phyloP scores from a whole-genome alignment of 306 rosid species.

The Dalbergia cultrata region DNA sequence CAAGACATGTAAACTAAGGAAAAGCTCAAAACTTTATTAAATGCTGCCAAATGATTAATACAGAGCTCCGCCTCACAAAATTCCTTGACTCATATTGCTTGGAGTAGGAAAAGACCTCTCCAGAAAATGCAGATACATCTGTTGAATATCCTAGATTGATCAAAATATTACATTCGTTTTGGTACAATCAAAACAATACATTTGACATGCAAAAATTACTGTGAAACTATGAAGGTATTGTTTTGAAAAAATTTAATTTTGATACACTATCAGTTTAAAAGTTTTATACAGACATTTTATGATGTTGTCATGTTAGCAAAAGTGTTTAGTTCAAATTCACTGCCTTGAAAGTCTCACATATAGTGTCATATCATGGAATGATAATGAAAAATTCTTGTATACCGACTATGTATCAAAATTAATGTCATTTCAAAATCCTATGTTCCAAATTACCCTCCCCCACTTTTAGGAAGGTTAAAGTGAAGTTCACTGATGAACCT shows the following conservation, averaged over 20 bases:
- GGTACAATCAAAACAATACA: background rate
- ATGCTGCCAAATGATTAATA: background rate
- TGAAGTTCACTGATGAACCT: conserved; percentile 8
- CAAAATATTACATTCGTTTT: background rate
- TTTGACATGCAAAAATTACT: background rate
- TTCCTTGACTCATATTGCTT: background rate
- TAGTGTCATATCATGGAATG: too few species aligned
- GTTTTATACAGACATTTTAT: too few species aligned
- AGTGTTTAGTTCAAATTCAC: too few species aligned
- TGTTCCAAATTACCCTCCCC: too few species aligned
- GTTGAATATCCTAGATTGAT: conserved; percentile 24
- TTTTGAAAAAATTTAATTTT: too few species aligned
- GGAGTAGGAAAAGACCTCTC: background rate
- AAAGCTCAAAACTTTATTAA: conserved; percentile 14
- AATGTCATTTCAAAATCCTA: too few species aligned
- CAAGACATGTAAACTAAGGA: conserved; percentile 3
- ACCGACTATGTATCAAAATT: too few species aligned
- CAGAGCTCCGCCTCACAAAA: background rate
- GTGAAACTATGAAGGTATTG: background rate
- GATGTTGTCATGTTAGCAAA: too few species aligned
- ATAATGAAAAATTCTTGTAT: too few species aligned
- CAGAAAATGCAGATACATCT: background rate
- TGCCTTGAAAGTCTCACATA: too few species aligned
- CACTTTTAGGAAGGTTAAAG: background rate
- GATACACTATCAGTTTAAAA: too few species aligned